Percentiles rank a stretch among this genome's conserved stretches.
Evolutionary conservation across 768 basidiomycete genomes (phyloP).

Genomic region (Amanita inopinata): DNA sequence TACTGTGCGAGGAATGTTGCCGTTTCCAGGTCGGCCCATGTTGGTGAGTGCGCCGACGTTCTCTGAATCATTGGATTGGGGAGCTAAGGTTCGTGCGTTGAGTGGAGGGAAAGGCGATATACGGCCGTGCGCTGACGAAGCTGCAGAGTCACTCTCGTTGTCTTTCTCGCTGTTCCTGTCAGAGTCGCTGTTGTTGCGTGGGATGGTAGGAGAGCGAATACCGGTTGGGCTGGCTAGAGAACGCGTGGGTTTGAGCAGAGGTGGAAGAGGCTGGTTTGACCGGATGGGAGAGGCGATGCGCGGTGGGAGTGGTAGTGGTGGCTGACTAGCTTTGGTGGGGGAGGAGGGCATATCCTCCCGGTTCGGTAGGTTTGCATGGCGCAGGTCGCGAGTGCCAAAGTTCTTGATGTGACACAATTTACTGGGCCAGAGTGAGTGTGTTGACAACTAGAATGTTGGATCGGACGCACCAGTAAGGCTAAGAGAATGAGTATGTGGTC

Average conservation of each 20-base stretch:
- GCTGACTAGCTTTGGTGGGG: conserved; percentile 11
- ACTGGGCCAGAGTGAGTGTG: conserved; percentile 28
- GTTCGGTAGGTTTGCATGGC: conserved; percentile 60
- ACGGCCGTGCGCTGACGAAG: neutral
- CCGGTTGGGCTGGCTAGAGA: conserved; percentile 23
- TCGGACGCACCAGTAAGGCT: conserved; percentile 43
- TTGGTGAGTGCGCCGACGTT: conserved; percentile 24
- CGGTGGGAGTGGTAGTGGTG: conserved; percentile 21
- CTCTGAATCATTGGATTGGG: too few species aligned
- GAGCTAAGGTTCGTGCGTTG: neutral
- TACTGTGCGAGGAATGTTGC: conserved; percentile 45
- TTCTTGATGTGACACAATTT: conserved; percentile 74
- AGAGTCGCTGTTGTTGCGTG: conserved; percentile 11
- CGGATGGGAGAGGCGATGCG: conserved; percentile 20
- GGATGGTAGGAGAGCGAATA: conserved; percentile 19
- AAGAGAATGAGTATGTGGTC: conserved; percentile 2
- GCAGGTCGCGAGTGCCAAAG: conserved; percentile 69
- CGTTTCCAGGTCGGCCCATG: conserved; percentile 34
- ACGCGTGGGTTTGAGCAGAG: conserved; percentile 19
- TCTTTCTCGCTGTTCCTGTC: conserved; percentile 2
- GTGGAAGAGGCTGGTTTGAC: conserved; percentile 11
- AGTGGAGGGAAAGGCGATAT: neutral
- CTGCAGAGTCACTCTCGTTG: neutral
- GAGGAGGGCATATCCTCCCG: conserved; percentile 24
- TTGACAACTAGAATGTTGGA: neutral